Evolutionary conservation across 768 basidiomycete species (phyloP).

Genomic region (Leccinum sublutescens): DNA sequence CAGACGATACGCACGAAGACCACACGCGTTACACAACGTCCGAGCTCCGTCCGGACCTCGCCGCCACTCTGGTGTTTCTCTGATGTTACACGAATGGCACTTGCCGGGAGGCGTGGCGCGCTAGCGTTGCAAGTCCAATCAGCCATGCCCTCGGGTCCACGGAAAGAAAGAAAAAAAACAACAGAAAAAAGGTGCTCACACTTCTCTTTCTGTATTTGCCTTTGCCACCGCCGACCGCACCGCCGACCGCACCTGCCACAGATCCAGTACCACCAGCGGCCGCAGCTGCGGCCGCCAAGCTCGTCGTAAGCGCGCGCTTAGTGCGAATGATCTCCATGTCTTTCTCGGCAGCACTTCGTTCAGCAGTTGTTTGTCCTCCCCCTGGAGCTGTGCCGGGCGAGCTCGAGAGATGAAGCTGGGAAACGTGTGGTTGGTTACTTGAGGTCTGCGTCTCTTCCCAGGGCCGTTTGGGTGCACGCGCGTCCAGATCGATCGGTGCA

Average conservation of each 20-base stretch:
- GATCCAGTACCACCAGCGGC: constrained; percentile 35
- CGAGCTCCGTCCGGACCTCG: constrained; percentile 82
- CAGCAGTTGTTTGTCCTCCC: constrained; percentile 34
- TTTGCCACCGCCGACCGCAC: constrained; percentile 40
- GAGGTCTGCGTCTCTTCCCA: constrained; percentile 60
- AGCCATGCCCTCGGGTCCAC: constrained; percentile 11
- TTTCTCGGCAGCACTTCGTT: constrained; percentile 68
- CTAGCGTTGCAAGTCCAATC: constrained; percentile 42
- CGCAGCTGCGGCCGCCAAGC: constrained; percentile 50
- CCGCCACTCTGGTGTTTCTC: constrained; percentile 88
- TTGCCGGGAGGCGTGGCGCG: constrained; percentile 84
- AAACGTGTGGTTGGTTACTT: constrained; percentile 19
- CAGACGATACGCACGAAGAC: constrained; percentile 52
- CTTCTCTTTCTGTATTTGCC: constrained; percentile 84
- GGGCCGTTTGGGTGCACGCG: constrained; percentile 68
- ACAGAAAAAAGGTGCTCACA: constrained; percentile 46
- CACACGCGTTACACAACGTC: constrained; percentile 84
- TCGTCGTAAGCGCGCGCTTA: constrained; percentile 70
- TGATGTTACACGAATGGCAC: constrained; percentile 84
- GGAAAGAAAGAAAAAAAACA: not conserved
- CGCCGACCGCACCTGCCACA: constrained; percentile 30
- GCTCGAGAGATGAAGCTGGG: constrained; percentile 25
- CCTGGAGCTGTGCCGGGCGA: constrained; percentile 13
- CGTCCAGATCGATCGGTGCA: constrained; percentile 27
- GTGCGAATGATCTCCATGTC: constrained; percentile 85